These are phyloP conservation scores for Leccinum subtestaceum DNA, from an alignment of 768 basidiomycete genomes.

Conservation along the genomic window DNA sequence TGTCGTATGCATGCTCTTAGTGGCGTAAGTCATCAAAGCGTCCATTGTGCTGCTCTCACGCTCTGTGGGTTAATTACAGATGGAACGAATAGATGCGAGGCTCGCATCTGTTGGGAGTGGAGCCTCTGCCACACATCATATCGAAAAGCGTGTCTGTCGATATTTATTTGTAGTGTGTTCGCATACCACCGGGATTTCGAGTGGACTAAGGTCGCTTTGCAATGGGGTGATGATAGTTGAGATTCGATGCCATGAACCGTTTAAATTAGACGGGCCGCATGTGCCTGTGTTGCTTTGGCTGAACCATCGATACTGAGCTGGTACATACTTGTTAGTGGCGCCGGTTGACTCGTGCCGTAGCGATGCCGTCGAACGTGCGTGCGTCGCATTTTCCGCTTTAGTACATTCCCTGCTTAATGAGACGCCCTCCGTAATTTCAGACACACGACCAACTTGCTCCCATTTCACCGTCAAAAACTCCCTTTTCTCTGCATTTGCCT, in stretches of 20 bases:
- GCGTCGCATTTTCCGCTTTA: slow-evolving; percentile 23
- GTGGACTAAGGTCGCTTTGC: not conserved
- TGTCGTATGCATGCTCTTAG: slow-evolving; percentile 87
- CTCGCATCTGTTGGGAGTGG: slow-evolving; percentile 8
- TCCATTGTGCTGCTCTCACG: slow-evolving; percentile 20
- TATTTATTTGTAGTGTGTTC: slow-evolving; percentile 7
- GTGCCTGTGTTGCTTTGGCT: slow-evolving; percentile 10
- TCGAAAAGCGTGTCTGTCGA: not conserved
- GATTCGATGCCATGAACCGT: slow-evolving; percentile 27
- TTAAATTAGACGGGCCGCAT: slow-evolving; percentile 23
- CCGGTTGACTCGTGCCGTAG: slow-evolving; percentile 19
- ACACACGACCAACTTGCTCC: slow-evolving; percentile 34
- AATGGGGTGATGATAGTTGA: slow-evolving; percentile 9
- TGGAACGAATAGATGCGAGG: slow-evolving; percentile 68
- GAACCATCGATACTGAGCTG: slow-evolving; percentile 5
- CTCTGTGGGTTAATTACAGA: slow-evolving; percentile 36
- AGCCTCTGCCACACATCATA: slow-evolving; percentile 1
- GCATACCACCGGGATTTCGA: not conserved
- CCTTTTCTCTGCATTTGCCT: slow-evolving; percentile 12
- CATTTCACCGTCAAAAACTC: slow-evolving; percentile 21
- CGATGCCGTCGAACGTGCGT: slow-evolving; percentile 40
- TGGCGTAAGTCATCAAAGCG: slow-evolving; percentile 64
- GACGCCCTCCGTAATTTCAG: slow-evolving; percentile 34
- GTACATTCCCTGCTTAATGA: slow-evolving; percentile 21
- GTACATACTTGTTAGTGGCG: slow-evolving; percentile 2